A percentile compares a stretch with the other conserved stretches of the same genome.
Conservation (phyloP, 345 rosid species). For the Kandelia obovata region DNA sequence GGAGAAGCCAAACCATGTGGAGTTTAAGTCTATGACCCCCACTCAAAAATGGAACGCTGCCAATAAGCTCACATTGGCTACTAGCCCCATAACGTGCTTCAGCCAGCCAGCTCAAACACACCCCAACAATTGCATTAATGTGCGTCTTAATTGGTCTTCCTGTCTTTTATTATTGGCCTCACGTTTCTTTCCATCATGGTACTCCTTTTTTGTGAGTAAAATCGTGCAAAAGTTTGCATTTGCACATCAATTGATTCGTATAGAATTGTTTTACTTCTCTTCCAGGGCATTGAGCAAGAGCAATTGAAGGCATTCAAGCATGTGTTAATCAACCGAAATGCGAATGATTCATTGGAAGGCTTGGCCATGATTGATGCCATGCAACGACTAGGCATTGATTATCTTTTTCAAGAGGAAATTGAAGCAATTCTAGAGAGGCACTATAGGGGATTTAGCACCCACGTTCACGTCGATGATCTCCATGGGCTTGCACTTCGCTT, state of each 20-base stretch:
- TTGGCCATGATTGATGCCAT: slow-evolving; percentile 38
- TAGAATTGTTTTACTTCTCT: neutral
- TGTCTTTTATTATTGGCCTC: too few species aligned
- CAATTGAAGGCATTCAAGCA: neutral
- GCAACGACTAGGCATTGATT: slow-evolving; percentile 39
- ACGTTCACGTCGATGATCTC: slow-evolving; percentile 13
- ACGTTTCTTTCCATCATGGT: too few species aligned
- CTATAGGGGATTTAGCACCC: neutral
- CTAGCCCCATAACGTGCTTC: too few species aligned
- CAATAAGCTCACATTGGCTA: too few species aligned
- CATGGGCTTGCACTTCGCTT: slow-evolving; percentile 24
- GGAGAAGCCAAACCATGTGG: neutral
- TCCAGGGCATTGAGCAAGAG: neutral
- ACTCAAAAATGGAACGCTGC: neutral
- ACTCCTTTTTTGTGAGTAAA: too few species aligned
- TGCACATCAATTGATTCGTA: too few species aligned
- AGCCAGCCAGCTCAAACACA: too few species aligned
- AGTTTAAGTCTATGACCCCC: neutral
- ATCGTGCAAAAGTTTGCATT: too few species aligned
- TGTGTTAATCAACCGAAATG: neutral
- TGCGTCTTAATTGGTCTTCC: too few species aligned
- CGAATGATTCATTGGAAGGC: slow-evolving; percentile 11
- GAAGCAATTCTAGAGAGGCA: slow-evolving; percentile 27
- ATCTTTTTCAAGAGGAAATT: slow-evolving; percentile 36
- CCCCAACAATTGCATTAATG: too few species aligned